Conservation (phyloP, 805 yeast species). For the Saccharomycopsis selenospora region DNA sequence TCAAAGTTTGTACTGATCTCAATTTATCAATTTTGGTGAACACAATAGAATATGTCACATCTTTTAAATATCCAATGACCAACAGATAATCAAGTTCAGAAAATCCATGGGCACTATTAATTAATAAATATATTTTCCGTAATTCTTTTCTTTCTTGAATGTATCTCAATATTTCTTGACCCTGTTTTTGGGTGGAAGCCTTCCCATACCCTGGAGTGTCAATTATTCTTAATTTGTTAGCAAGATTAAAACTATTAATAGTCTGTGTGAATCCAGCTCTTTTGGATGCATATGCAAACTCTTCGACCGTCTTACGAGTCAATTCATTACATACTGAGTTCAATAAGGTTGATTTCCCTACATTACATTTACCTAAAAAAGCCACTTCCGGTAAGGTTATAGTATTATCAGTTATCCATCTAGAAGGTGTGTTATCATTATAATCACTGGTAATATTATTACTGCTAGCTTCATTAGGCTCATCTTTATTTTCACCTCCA, state of each 20-base stretch:
- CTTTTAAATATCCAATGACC: conserved; percentile 48
- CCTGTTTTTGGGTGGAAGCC: conserved; percentile 60
- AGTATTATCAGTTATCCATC: too few relatives aligned
- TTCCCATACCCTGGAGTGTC: conserved; percentile 92
- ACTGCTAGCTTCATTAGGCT: too few relatives aligned
- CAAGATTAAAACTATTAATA: conserved; percentile 59
- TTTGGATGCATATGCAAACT: conserved; percentile 47
- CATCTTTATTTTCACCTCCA: too few relatives aligned
- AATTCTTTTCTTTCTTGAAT: conserved; percentile 47
- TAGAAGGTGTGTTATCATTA: too few relatives aligned
- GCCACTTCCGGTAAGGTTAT: conserved; percentile 61
- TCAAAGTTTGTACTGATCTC: conserved; percentile 21
- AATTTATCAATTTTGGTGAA: conserved; percentile 71
- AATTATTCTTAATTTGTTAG: conserved; percentile 54
- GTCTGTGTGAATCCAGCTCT: conserved; percentile 53
- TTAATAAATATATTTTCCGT: conserved; percentile 50
- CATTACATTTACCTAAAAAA: conserved; percentile 75
- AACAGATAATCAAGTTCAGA: conserved; percentile 44
- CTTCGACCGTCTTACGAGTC: conserved; percentile 26
- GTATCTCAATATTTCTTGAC: conserved; percentile 59
- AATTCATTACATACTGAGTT: conserved; percentile 48
- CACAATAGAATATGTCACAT: conserved; percentile 65
- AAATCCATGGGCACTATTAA: conserved; percentile 56
- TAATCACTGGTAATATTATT: too few relatives aligned
- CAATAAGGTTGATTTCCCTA: conserved; percentile 76